Conservation (phyloP, 441 rosid genomes). For the Gossypium davidsonii region DNA sequence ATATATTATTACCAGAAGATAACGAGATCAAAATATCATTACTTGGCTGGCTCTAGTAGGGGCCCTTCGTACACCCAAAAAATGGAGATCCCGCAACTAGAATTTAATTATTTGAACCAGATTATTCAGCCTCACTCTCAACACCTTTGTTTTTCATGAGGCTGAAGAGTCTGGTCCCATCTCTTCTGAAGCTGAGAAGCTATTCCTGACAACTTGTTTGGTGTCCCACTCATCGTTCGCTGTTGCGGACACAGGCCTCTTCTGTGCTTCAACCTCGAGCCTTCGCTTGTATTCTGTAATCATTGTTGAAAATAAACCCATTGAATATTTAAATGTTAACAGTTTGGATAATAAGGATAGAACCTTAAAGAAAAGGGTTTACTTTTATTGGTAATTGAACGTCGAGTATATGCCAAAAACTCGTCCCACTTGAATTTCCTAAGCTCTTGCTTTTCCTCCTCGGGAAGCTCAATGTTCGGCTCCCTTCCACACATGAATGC, state of each 20-base stretch:
- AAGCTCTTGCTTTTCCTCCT: constrained; percentile 72
- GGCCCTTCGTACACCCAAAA: constrained; percentile 25
- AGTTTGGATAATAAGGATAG: neutral
- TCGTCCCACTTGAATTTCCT: constrained; percentile 73
- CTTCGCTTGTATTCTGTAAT: constrained; percentile 69
- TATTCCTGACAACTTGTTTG: constrained; percentile 28
- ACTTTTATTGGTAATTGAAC: constrained; percentile 83
- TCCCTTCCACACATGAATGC: constrained; percentile 99
- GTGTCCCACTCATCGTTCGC: constrained; percentile 40
- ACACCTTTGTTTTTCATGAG: constrained; percentile 23
- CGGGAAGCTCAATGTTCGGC: constrained; percentile 78
- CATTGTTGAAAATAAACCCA: neutral
- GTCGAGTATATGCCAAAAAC: constrained; percentile 77
- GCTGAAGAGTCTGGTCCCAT: constrained; percentile 45
- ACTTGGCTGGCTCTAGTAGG: constrained; percentile 37
- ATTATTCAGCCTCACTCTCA: constrained; percentile 19
- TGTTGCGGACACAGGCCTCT: constrained; percentile 30
- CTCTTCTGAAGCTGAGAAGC: constrained; percentile 49
- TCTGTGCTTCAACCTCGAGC: constrained; percentile 35
- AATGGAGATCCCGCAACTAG: constrained; percentile 26
- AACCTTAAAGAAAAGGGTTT: constrained; percentile 13
- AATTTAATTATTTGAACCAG: constrained; percentile 15
- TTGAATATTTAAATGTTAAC: neutral
- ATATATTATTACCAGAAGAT: constrained; percentile 14
- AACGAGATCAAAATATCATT: constrained; percentile 14